Evolutionary conservation across 2,329 filamentous ascomycete species (phyloP), one percentile per base, ranked within the genome.

Genomic region (Trichoderma atroviride): DNA sequence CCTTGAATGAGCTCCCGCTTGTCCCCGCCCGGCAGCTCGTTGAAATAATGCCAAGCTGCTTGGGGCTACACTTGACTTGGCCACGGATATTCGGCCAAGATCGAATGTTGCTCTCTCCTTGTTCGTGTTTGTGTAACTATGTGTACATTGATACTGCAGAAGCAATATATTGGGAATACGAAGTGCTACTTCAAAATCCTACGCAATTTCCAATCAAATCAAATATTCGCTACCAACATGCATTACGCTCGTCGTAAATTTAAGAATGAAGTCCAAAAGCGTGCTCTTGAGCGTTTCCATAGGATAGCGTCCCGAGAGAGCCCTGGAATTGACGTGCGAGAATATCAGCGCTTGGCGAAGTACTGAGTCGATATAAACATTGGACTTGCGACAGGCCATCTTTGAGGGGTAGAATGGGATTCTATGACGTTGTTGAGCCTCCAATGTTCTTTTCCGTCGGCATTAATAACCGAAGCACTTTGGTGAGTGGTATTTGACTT

Each of bases 391-490:
- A n/a, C 35, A 11, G n/a, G 9, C 10, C 47, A 13, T 4, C 47
- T 24, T n/a, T 37, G 9, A 24, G 22, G 13, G 24, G 29, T 35
- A n/a, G n/a, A 50, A 57, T 37, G 57, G 61, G 52, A 56, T 35
- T 50, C 53, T 50, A 66, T 66, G 63, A 58, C 53, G 63, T 55
- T 57, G 5, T 35, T 35, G 11, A 14, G 11, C n/a, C 7, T 9
- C 52, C 16, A 6, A 16, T 37, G 29, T 31, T 47, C 37, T 50
- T 19, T 58, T 29, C 53, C 53, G 63, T 29, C 37, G 55, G 53
- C 29, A 66, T 66, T 58, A 57, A n/a, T 58, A 57, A n/a, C 63
- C n/a, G 53, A 50, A 35, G 14, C 37, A 56, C 31, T 31, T 22
- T 50, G 7, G 19, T 16, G 16, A 35, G n/a, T 14, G 11, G 33